These are phyloP conservation scores for Scheffersomyces coipomensis DNA, from an alignment of 805 yeast species.

Conservation along the genomic window DNA sequence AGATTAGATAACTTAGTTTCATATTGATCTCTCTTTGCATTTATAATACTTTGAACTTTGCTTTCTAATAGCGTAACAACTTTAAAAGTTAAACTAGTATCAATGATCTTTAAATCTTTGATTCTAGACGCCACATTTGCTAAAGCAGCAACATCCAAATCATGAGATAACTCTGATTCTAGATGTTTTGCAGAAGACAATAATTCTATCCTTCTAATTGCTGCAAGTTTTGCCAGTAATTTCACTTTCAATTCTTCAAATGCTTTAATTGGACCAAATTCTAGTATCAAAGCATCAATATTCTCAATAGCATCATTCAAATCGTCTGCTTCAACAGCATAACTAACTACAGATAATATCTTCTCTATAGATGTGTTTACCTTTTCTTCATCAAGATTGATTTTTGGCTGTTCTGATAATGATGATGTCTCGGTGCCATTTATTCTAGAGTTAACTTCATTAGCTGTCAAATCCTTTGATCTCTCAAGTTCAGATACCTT, in stretches of 20 bases:
- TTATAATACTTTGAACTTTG: slow-evolving; percentile 6
- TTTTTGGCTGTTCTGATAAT: neutral
- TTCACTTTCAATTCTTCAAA: slow-evolving; percentile 4
- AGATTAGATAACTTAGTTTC: slow-evolving; percentile 10
- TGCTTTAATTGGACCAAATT: slow-evolving; percentile 9
- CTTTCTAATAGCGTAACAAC: neutral
- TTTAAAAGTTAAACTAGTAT: slow-evolving; percentile 1
- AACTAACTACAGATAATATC: neutral
- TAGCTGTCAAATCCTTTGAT: slow-evolving; percentile 7
- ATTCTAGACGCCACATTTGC: slow-evolving; percentile 5
- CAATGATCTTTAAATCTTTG: slow-evolving; percentile 2
- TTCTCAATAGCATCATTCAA: slow-evolving; percentile 4
- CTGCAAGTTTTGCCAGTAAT: neutral
- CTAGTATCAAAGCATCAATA: slow-evolving; percentile 9
- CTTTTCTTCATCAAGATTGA: slow-evolving; percentile 1
- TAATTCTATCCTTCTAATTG: neutral
- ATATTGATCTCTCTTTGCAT: slow-evolving; percentile 5
- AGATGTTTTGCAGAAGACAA: neutral
- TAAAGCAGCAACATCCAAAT: slow-evolving; percentile 1
- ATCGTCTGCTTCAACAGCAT: slow-evolving; percentile 1
- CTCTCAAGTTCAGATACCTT: slow-evolving; percentile 22
- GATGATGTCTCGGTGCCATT: neutral
- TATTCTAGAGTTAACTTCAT: slow-evolving; percentile 8
- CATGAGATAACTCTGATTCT: neutral
- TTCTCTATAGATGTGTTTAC: slow-evolving; percentile 2